phyloP scores from a whole-genome alignment of 208 protist genomes.

The Strigomonas culicis region DNA sequence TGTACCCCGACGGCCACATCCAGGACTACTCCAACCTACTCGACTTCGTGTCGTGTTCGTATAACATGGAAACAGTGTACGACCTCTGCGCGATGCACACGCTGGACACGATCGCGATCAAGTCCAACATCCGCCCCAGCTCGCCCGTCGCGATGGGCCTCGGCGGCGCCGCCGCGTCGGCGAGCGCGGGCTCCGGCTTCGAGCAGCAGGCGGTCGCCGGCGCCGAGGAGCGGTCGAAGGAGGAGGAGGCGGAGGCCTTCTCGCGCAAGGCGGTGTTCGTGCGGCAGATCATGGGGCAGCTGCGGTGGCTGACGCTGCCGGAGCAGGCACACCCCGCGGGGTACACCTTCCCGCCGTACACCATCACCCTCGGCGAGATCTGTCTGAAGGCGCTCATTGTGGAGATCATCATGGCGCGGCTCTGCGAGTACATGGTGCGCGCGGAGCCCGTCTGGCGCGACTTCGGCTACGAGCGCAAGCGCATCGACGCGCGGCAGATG shows the following conservation, averaged over 20 bases:
- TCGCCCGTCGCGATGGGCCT: slow-evolving; percentile 79
- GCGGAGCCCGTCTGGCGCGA: slow-evolving; percentile 84
- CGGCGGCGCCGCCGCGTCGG: slow-evolving; percentile 77
- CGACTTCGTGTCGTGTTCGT: slow-evolving; percentile 86
- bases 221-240: slow-evolving; percentile 12
- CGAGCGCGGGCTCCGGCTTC: slow-evolving; percentile 54
- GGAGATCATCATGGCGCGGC: slow-evolving; percentile 68
- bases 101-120: slow-evolving; percentile 78
- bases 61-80: slow-evolving; percentile 93
- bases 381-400: slow-evolving; percentile 78
- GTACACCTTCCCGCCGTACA: slow-evolving; percentile 72
- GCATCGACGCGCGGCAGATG: slow-evolving; percentile 37
- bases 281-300: slow-evolving; percentile 81
- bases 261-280: slow-evolving; percentile 87
- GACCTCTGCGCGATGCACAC: slow-evolving; percentile 86
- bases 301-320: slow-evolving; percentile 78
- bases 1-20: slow-evolving; percentile 87
- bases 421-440: slow-evolving; percentile 90
- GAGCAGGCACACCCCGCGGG: slow-evolving; percentile 77
- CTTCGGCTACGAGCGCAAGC: slow-evolving; percentile 75
- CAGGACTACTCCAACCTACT: slow-evolving; percentile 89
- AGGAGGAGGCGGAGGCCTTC: slow-evolving; percentile 76
- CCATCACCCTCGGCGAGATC: slow-evolving; percentile 74
- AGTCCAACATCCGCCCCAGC: slow-evolving; percentile 61
- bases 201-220: slow-evolving; percentile 21